phyloP scores from a whole-genome alignment of 2,329 filamentous ascomycete genomes.

The Apiospora saccharicola region DNA sequence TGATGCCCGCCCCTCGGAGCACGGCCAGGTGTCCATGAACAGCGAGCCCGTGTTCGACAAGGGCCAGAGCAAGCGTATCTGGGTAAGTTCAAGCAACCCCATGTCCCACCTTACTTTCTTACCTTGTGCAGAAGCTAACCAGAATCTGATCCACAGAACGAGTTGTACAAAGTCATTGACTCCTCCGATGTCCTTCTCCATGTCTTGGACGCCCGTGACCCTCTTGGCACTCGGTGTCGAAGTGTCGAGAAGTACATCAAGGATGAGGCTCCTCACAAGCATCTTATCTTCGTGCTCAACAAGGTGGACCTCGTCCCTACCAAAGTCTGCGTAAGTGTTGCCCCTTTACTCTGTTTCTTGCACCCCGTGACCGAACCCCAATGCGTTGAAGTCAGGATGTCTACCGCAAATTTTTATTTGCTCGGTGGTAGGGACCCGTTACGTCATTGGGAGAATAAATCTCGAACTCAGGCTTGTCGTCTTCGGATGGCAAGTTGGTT shows the following conservation, averaged over 20 bases:
- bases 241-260: slow-evolving; percentile 93
- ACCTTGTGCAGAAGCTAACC: background rate
- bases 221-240: slow-evolving; percentile 86
- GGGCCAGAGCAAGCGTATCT: slow-evolving; percentile 70
- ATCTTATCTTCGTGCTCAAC: slow-evolving; percentile 88
- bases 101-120: background rate
- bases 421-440: slow-evolving; percentile 91
- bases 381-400: slow-evolving; percentile 82
- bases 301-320: slow-evolving; percentile 95
- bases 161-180: slow-evolving; percentile 85
- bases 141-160: slow-evolving; percentile 15
- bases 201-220: slow-evolving; percentile 88
- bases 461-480: slow-evolving; percentile 71
- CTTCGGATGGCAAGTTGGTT: slow-evolving; percentile 73
- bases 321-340: slow-evolving; percentile 85
- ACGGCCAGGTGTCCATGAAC: slow-evolving; percentile 65
- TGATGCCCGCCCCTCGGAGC: slow-evolving; percentile 41
- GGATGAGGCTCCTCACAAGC: slow-evolving; percentile 95
- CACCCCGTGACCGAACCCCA: slow-evolving; percentile 57
- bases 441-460: slow-evolving; percentile 97
- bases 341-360: slow-evolving; percentile 27
- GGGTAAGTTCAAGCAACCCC: background rate
- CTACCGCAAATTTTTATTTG: slow-evolving; percentile 60
- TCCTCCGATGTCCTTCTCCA: slow-evolving; percentile 97
- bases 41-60: slow-evolving; percentile 90